phyloP scores from a whole-genome alignment of 148 eudicot species.

The Fagopyrum tataricum region DNA sequence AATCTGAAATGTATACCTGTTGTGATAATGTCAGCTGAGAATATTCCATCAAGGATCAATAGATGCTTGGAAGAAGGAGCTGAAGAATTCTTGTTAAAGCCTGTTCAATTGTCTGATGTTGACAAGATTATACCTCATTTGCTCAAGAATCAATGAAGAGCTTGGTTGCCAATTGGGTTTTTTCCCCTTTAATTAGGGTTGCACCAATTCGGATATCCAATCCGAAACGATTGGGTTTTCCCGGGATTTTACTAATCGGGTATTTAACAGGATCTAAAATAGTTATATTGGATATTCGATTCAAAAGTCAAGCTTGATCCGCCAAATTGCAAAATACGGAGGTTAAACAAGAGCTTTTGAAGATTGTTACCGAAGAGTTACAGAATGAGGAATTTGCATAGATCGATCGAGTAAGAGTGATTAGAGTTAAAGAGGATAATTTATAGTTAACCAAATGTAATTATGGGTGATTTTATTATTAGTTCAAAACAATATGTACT shows the following conservation, averaged over 20 bases:
- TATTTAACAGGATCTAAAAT: too few relatives aligned
- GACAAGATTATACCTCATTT: constrained; percentile 52
- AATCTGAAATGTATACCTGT: constrained; percentile 52
- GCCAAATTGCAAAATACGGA: too few relatives aligned
- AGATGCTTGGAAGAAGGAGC: constrained; percentile 77
- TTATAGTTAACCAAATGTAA: background rate
- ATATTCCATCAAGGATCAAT: constrained; percentile 56
- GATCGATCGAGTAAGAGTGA: background rate
- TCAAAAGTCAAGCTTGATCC: too few relatives aligned
- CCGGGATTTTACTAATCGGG: too few relatives aligned
- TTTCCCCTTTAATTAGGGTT: background rate
- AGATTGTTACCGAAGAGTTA: background rate
- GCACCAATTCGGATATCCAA: too few relatives aligned
- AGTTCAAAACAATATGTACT: background rate
- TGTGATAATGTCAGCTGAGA: constrained; percentile 76
- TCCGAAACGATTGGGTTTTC: too few relatives aligned
- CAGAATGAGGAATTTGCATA: background rate
- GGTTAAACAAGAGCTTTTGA: too few relatives aligned
- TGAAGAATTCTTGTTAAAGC: constrained; percentile 58
- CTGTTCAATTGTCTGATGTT: constrained; percentile 55
- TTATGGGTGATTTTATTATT: background rate
- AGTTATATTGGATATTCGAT: too few relatives aligned
- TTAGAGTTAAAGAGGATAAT: background rate
- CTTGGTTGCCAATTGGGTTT: background rate
- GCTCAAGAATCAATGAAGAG: constrained; percentile 21